Base-by-base conservation (phyloP, 805 yeast genomes). In the Candida golubevii region DNA sequence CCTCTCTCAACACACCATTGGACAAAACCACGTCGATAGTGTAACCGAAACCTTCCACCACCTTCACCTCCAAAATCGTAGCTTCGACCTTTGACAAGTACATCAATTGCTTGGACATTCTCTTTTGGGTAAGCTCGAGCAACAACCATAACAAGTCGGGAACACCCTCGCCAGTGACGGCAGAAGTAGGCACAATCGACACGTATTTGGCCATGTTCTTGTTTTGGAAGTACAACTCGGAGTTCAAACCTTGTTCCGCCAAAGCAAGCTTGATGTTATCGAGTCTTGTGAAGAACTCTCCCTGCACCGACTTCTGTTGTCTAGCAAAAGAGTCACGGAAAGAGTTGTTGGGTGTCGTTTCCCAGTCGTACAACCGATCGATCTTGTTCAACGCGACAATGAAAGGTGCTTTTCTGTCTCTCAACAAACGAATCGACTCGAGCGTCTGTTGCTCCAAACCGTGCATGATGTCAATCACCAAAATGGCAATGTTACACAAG, bases 161-260 rank as follows among this genome's bases (percentile, higher is more conserved):
- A 58, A 93, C 95, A 86, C 99, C 99, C 72, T 93, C 99, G 67
- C 99, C 99, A 11, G 97, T 90, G 36, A 90, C 95, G 44, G 99
- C 99, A 50, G 98, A 91, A 14, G 99, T 93, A 57, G 99, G 99
- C 36, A 93, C 96, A 58, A 93, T 85, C 32, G 97, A 89, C 44
- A 93, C 99, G 61, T 83, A 88, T 66, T 89, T 88, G 45, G 97
- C 72, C 78, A 91, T 72, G 73, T 91, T 93, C 68, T 85, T 86
- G 79, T 93, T 93, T 69, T 91, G 88, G 86, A 77, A 93, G 70
- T 93, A 93, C 53, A 93, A 78, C 71, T 95, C 99, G 45, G 98
- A 87, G 75, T 93, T 93, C 74, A 93, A 83, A 60, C 99, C 98
- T 72, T 93, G 99, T 73, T 93, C 99, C 49, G 98, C 88, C 56